phyloP scores from a whole-genome alignment of 1,284 basidiomycete genomes.

The Trichosporon sp. region DNA sequence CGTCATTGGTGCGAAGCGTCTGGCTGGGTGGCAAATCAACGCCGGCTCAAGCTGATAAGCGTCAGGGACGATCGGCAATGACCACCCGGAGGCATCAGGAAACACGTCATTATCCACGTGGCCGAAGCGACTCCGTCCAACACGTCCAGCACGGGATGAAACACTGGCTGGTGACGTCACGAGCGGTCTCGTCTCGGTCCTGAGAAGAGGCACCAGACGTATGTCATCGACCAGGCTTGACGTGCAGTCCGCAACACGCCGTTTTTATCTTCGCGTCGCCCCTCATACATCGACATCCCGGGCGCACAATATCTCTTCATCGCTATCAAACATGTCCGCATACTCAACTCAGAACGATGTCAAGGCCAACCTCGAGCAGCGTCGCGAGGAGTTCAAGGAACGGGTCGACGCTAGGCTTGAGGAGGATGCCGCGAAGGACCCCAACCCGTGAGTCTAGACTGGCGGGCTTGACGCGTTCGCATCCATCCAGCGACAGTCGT shows the following conservation, averaged over 20 bases:
- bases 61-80: background rate
- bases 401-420: background rate
- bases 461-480: background rate
- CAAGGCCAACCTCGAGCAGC: background rate
- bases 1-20: constrained; percentile 7
- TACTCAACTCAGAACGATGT: background rate
- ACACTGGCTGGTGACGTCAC: background rate
- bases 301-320: background rate
- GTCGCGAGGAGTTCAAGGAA: background rate
- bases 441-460: background rate
- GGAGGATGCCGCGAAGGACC: background rate
- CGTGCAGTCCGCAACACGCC: background rate
- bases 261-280: background rate
- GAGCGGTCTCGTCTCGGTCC: background rate
- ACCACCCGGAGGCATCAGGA: background rate
- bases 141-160: background rate
- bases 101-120: background rate
- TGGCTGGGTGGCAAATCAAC: constrained; percentile 7
- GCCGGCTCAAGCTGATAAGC: background rate
- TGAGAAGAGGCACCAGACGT: background rate
- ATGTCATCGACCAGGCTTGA: background rate
- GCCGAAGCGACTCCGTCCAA: background rate
- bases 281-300: background rate
- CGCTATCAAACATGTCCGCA: background rate
- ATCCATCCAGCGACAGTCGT: background rate